Percentiles rank a stretch among this genome's conserved stretches.
Conservation (phyloP, 2,329 filamentous ascomycete genomes). For the Rhytidhysteron rufulum region DNA sequence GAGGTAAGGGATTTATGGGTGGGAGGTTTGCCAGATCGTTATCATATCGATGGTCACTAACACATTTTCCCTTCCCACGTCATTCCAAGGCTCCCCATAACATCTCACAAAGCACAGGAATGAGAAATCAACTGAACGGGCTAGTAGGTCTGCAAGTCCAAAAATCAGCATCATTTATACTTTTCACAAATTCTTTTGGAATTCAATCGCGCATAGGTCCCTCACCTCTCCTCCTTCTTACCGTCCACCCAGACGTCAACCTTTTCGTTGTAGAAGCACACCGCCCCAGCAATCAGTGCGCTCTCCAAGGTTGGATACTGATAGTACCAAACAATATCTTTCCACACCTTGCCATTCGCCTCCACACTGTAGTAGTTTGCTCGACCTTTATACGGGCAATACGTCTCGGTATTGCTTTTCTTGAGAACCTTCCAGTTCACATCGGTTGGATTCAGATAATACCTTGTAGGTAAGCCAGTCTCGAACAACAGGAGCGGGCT, state of each 20-base stretch:
- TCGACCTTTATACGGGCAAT: constrained; percentile 65
- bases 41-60: too few species aligned
- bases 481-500: constrained; percentile 55
- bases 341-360: constrained; percentile 37
- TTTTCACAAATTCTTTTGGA: too few species aligned
- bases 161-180: too few species aligned
- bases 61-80: too few species aligned
- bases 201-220: too few species aligned
- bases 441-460: constrained; percentile 55
- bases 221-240: constrained; percentile 27
- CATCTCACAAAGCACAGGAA: too few species aligned
- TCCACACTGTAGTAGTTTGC: constrained; percentile 60
- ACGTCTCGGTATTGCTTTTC: constrained; percentile 51
- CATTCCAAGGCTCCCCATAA: too few species aligned
- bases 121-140: too few species aligned
- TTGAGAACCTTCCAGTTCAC: constrained; percentile 46
- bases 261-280: constrained; percentile 68
- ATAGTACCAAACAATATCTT: constrained; percentile 63
- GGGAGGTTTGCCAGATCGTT: too few species aligned
- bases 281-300: constrained; percentile 49
- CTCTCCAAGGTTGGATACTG: constrained; percentile 55
- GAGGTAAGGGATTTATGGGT: too few species aligned
- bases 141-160: too few species aligned
- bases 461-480: constrained; percentile 56
- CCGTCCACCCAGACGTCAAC: constrained; percentile 61